Evolutionary conservation across 2,329 filamentous ascomycete species (phyloP).

Genomic region (Alternaria gaisen): DNA sequence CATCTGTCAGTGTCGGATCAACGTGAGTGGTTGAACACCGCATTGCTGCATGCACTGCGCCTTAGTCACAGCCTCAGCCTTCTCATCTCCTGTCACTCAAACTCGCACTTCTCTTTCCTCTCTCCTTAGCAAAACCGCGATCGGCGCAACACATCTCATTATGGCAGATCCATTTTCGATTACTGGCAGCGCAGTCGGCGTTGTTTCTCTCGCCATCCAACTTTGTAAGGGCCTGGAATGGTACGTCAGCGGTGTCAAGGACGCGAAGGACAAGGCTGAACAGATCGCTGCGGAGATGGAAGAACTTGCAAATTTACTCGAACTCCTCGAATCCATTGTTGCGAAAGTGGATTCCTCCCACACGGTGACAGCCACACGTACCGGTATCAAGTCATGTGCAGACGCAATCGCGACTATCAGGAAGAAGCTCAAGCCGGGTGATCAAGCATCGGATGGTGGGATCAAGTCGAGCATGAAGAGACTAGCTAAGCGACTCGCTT

Average conservation of each 20-base stretch:
- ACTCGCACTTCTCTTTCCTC: fast-evolving
- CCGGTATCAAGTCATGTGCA: neutral
- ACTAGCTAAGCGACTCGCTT: neutral
- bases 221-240: neutral
- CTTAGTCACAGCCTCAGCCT: neutral
- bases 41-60: neutral
- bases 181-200: neutral
- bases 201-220: neutral
- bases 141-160: too few species aligned
- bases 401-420: neutral
- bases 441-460: too few species aligned
- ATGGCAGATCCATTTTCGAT: constrained; percentile 1
- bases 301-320: neutral
- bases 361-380: neutral
- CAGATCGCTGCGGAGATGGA: neutral
- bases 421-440: neutral
- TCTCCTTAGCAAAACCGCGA: fast-evolving
- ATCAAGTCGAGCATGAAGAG: neutral
- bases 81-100: neutral
- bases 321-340: fast-evolving
- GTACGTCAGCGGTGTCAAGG: neutral
- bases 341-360: neutral
- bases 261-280: neutral
- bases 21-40: neutral
- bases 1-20: neutral